Conservation (phyloP, 2,329 filamentous ascomycete species). For the Colletotrichum acutatum region DNA sequence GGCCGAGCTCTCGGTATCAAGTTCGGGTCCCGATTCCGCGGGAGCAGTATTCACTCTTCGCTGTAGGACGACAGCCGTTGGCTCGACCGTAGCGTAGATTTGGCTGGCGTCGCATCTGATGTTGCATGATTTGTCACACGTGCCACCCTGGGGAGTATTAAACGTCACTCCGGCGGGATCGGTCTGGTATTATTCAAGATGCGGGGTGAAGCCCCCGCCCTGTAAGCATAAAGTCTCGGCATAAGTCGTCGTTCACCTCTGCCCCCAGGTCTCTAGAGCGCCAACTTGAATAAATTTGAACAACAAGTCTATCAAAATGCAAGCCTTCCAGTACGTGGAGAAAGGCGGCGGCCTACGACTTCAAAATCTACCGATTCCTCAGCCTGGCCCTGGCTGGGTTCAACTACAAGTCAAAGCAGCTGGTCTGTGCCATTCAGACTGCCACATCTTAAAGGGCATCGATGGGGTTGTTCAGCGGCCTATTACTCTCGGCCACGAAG, state of each 20-base stretch:
- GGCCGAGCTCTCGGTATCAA: neutral
- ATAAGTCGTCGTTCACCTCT: neutral
- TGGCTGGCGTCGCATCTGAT: neutral
- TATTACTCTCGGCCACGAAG: conserved; percentile 25
- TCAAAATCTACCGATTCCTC: conserved; percentile 1
- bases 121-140: neutral
- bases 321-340: neutral
- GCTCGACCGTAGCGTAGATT: neutral
- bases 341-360: neutral
- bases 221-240: neutral
- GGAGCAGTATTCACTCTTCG: neutral
- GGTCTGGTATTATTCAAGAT: neutral
- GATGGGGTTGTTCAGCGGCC: conserved; percentile 5
- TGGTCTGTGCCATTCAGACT: conserved; percentile 21
- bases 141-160: neutral
- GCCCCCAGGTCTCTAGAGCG: too few species aligned
- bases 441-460: neutral
- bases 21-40: neutral
- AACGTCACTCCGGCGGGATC: neutral
- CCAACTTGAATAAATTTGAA: neutral
- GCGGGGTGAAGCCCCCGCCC: neutral
- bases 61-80: neutral
- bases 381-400: conserved; percentile 12
- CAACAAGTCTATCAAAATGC: neutral
- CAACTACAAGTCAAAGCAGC: conserved; percentile 19